Base-by-base conservation (phyloP, 495 filamentous ascomycete genomes). In the Aspergillus avenaceus region DNA sequence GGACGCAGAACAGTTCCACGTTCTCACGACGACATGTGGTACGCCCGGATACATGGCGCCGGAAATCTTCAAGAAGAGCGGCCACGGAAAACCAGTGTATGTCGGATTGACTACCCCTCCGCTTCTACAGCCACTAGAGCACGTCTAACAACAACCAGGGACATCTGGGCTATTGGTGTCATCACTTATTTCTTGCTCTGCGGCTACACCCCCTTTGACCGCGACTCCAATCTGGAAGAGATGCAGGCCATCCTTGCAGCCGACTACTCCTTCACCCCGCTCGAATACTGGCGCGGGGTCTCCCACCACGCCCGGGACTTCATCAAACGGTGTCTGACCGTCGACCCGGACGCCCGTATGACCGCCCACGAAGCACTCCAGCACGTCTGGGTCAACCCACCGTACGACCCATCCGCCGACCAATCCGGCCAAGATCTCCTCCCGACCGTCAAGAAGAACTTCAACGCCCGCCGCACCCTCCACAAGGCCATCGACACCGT, bases 1-100 rank as follows among this genome's bases (percentile, higher is more conserved):
- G 91, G 95, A 98, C 64, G 95, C 97, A 71, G 91, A 97, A 69
- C 89, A 97, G 62, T 97, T 98, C 66, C 95, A 97, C 61, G 91
- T 97, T 22, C 72, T 98, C 28, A 98, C 95, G 4, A 98, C 93
- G 2, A 98, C 93, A 3, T 98, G 93, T 61, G 93, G 93, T 26
- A 98, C 93, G 6, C 93, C 93, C 0, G 95, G 95, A 24, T 98
- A 98, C 70, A 98, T 91, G 87, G 87, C 87, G 18, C 86, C 86
- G 1, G 86, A 89, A 61, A 90, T 90, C 52, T 90, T 89, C 65
- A 84, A 85, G 53, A 90, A 90, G 68, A 84, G 77, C 22, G 86
- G 86, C 1, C 86, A 90, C 55, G 86, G 86, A 22, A 90, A 88
- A 67, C 80, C 86, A 62, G 86, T 90, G 84, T 87, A 79, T 57